A percentile compares a stretch with the other conserved stretches of the same genome.
Conservation (phyloP, 108 stramenopile species). For the Fragilariopsis cylindrus region DNA sequence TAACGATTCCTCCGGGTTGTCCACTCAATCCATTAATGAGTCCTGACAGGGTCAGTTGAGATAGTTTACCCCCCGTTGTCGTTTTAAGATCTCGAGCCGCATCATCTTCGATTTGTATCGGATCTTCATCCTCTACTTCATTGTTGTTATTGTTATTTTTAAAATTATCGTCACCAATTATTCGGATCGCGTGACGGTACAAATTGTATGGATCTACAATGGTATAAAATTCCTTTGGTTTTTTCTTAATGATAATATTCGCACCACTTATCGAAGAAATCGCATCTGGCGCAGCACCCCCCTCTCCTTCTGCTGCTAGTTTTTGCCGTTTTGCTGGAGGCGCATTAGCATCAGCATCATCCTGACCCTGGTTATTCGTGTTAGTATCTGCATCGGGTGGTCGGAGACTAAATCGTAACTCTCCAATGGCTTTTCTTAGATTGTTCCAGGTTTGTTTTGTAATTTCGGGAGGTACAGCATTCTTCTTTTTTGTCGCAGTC, state of each 20-base stretch:
- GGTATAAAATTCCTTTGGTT: slow-evolving; percentile 19
- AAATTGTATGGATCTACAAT: slow-evolving; percentile 38
- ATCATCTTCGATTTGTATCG: slow-evolving; percentile 27
- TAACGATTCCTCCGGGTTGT: slow-evolving; percentile 51
- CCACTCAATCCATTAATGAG: slow-evolving; percentile 70
- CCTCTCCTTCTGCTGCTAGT: neutral
- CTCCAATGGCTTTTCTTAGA: slow-evolving; percentile 16
- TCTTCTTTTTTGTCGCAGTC: neutral
- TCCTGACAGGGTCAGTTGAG: slow-evolving; percentile 72
- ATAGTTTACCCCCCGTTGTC: slow-evolving; percentile 54
- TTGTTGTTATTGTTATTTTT: neutral
- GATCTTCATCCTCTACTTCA: slow-evolving; percentile 34
- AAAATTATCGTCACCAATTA: neutral
- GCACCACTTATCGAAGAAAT: neutral
- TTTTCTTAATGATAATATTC: neutral
- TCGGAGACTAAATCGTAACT: slow-evolving; percentile 14
- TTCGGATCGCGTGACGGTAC: slow-evolving; percentile 32
- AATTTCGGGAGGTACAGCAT: slow-evolving; percentile 2
- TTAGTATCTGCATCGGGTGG: neutral
- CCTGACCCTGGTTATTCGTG: neutral
- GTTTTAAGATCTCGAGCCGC: slow-evolving; percentile 39
- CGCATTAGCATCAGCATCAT: neutral
- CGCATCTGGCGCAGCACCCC: neutral
- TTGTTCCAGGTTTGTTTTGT: slow-evolving; percentile 34
- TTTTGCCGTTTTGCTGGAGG: slow-evolving; percentile 20